Evolutionary conservation across 441 rosid species (phyloP), one percentile per base, ranked within the genome.

Genomic region (Hura crepitans): DNA sequence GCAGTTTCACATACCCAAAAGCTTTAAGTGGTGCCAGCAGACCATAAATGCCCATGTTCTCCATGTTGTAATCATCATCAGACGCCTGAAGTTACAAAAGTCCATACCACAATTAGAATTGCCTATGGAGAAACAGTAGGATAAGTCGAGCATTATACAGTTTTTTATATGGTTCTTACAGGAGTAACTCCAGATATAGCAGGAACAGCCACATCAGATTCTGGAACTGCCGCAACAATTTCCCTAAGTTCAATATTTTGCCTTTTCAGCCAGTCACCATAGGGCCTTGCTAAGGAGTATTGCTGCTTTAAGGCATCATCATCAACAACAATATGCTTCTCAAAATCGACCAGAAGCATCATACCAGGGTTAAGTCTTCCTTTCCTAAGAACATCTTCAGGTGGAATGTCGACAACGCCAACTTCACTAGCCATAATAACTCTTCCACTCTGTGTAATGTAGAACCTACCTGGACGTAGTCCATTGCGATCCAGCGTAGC

Each of bases 401-500:
- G 96, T 14, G 93, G 87, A 69, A 93, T 87, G 78, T 93, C 99
- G 6, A 93, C 98, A 5, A 92, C 99, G 62, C 99, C 98, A 74
- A 93, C 99, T 84, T 96, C 99, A 78, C 98, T 93, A 65, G 97
- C 99, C 98, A 96, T 93, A 73, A 96, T 81, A 65, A 92, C 99
- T 65, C 93, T 83, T 60, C 99, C 97, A 72, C 96, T 92, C 62
- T 81, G 90, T 28, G 99, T 92, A 4, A 90, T 56, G 55, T 96
- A 96, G 82, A 93, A 96, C 62, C 99, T 87, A 71, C 99, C 99
- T 17, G 99, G 99, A 50, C 99, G 98, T 61, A 96, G 83, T 62
- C 99, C 99, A 79, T 96, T 96, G 54, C 99, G 96, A 81, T 96
- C 99, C 85, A 96, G 69, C 66, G 99, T 96, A 72, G 98, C 99